Conservation (phyloP, 2,329 filamentous ascomycete genomes). For the Penicillium sp. region DNA sequence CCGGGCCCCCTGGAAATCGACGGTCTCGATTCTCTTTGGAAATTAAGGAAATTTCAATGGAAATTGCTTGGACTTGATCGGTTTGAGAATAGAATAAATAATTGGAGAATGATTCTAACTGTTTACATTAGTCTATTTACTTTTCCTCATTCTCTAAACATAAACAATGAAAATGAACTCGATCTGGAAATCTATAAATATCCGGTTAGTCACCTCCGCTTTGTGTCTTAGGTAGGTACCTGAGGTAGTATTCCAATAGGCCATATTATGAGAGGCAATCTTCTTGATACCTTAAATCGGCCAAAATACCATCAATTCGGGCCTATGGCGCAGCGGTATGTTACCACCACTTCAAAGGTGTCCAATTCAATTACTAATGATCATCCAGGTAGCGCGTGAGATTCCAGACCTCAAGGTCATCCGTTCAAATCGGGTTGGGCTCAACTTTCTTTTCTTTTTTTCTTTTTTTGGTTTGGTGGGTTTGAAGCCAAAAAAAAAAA, state of each 20-base stretch:
- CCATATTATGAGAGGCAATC: neutral
- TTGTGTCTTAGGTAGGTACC: neutral
- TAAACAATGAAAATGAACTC: neutral
- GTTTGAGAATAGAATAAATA: too few relatives aligned
- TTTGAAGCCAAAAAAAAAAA: too few relatives aligned
- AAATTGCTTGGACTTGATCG: neutral
- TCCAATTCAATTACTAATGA: too few relatives aligned
- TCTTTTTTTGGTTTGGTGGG: too few relatives aligned
- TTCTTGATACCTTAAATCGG: neutral
- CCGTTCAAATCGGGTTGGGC: neutral
- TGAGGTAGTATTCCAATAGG: too few relatives aligned
- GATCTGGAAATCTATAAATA: slow-evolving; percentile 5
- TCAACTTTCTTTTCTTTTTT: neutral
- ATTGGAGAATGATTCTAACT: neutral
- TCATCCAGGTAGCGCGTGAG: neutral
- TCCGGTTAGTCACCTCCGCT: slow-evolving; percentile 1
- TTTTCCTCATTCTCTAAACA: neutral
- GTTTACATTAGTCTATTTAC: neutral
- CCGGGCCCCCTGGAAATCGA: slow-evolving; percentile 3
- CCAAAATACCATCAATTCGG: neutral
- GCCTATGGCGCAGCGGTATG: neutral
- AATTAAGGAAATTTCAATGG: neutral
- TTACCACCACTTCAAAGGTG: too few relatives aligned
- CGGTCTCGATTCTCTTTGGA: slow-evolving; percentile 2
- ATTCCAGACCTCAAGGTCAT: neutral